Base-by-base conservation (phyloP, 768 basidiomycete genomes). In the Psilocybe subaeruginosa region DNA sequence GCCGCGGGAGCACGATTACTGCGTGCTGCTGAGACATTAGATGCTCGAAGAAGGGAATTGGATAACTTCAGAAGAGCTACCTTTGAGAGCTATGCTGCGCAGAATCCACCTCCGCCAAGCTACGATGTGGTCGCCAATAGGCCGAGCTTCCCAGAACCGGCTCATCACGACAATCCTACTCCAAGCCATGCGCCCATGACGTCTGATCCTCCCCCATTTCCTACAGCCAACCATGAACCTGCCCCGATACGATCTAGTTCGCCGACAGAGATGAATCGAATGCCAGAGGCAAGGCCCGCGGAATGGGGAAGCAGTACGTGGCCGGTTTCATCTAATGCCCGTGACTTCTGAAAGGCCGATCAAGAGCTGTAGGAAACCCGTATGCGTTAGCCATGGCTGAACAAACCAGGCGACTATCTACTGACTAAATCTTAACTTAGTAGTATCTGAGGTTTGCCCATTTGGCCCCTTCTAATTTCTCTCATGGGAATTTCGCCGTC, bases 331-430 rank as follows among this genome's bases (percentile, higher is more conserved):
- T 14, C 23, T 12, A 3, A 37, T 29, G 5, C 47, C 30, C 45
- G 61, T 59, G 29, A 53, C 31, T 47, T 54, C 53, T 51, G 29
- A 54, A 51, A 52, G 41, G 35, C 56, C 43, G 58, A 64, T 62
- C 55, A 43, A 52, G 30, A 49, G 12, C 52, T 43, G 7, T 43
- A 78, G 77, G 75, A 56, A 78, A 78, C 56, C 77, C 77, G 12
- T 78, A 74, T 56, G 77, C 76, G 3, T 74, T 72, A n/a, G 73
- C 73, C 16, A 65, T 75, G 48, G 68, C 68, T 61, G 67, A 73
- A 49, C 61, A 69, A 19, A 56, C 58, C 35, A 46, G 62, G 48
- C 51, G 41, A 56, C 54, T 59, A 46, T 59, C 62, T 12, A 47
- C 46, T 43, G 41, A 43, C 41, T 43, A 43, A 39, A 43, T n/a